phyloP scores from a whole-genome alignment of 306 rosid genomes.

The Cucurbita ficifolia region DNA sequence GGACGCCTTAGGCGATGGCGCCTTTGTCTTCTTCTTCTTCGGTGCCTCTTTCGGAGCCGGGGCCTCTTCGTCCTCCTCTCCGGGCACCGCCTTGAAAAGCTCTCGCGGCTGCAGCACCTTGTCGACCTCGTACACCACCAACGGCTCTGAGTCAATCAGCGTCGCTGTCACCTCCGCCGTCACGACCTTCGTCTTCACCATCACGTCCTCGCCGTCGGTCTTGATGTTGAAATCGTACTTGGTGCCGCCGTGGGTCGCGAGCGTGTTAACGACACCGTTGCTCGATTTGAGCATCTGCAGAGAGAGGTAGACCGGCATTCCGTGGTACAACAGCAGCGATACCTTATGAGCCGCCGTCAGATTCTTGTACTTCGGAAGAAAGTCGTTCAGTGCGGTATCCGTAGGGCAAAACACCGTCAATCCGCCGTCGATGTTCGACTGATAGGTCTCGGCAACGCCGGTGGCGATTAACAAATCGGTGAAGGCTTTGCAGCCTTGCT shows the following conservation, averaged over 20 bases:
- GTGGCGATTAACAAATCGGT: constrained; percentile 38
- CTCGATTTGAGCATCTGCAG: constrained; percentile 57
- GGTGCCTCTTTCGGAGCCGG: not conserved
- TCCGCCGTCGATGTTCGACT: constrained; percentile 55
- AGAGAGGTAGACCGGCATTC: constrained; percentile 58
- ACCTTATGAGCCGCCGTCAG: constrained; percentile 41
- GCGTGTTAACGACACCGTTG: constrained; percentile 68
- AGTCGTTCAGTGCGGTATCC: constrained; percentile 32
- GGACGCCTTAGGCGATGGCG: not conserved
- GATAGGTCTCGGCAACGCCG: constrained; percentile 43
- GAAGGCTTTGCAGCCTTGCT: constrained; percentile 82
- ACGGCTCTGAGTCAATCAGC: constrained; percentile 62
- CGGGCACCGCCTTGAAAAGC: constrained; percentile 40
- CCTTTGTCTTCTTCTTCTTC: not conserved
- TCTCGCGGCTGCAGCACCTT: constrained; percentile 67
- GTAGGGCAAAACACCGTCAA: constrained; percentile 83
- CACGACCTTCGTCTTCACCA: constrained; percentile 41
- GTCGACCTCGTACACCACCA: constrained; percentile 49
- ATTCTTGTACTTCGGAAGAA: constrained; percentile 59
- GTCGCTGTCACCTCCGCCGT: constrained; percentile 54
- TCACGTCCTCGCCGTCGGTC: constrained; percentile 65
- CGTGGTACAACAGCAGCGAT: constrained; percentile 57
- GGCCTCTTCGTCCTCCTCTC: constrained; percentile 11
- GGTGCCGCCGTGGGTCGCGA: constrained; percentile 63
- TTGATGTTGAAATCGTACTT: constrained; percentile 78